phyloP scores from a whole-genome alignment of 805 yeast species.

The Saccharomycopsis microspora region DNA sequence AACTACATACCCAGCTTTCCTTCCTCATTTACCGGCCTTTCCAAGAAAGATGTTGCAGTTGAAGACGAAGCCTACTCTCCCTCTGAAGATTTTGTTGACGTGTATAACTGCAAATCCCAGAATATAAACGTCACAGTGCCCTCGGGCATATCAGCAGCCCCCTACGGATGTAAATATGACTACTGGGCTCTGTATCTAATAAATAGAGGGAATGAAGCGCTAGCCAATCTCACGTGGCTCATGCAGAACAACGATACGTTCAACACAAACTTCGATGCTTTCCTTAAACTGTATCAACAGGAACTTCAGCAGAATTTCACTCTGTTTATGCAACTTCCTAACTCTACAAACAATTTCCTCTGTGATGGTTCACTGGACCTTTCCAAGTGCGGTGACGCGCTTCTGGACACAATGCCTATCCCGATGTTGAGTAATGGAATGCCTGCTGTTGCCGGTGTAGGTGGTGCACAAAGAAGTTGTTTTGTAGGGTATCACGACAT shows the following conservation, averaged over 20 bases:
- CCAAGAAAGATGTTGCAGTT: no score
- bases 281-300: constrained; percentile 4
- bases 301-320: no score
- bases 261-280: constrained; percentile 8
- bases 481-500: not conserved
- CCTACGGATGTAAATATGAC: constrained; percentile 11
- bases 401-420: not conserved
- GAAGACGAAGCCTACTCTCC: no score
- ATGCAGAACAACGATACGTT: constrained; percentile 5
- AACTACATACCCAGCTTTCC: no score
- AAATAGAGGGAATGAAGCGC: constrained; percentile 7
- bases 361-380: constrained; percentile 9
- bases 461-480: not conserved
- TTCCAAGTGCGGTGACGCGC: not conserved
- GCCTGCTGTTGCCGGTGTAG: not conserved
- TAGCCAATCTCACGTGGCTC: constrained; percentile 8
- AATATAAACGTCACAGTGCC: not conserved
- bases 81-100: constrained; percentile 1
- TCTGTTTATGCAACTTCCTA: no score
- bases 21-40: no score
- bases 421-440: not conserved
- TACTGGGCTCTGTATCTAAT: constrained; percentile 9
- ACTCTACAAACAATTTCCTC: not conserved
- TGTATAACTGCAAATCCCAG: constrained; percentile 2
- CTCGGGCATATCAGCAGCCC: not conserved